A percentile compares a stretch with the other conserved stretches of the same genome.
phyloP scores from a whole-genome alignment of 371 early-diverging fungal genomes.

The Basidiobolus meristosporus region DNA sequence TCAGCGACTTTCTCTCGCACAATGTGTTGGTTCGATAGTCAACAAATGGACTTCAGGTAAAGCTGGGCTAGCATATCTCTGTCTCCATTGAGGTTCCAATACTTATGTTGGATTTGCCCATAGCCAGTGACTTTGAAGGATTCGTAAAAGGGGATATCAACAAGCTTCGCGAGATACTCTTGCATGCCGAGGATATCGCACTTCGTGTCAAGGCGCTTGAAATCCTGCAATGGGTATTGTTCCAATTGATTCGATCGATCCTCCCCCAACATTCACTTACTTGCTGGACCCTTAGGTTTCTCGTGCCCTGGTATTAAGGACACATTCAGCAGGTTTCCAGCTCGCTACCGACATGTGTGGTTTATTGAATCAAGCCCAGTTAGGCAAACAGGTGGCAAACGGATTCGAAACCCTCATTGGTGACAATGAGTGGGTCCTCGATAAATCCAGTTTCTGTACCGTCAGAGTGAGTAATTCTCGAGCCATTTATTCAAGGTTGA shows the following conservation, averaged over 20 bases:
- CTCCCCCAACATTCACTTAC: background rate
- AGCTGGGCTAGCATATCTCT: too few species aligned
- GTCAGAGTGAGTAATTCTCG: slow-evolving; percentile 18
- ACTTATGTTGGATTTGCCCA: too few species aligned
- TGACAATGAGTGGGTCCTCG: slow-evolving; percentile 34
- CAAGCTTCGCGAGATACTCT: too few species aligned
- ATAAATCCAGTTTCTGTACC: slow-evolving; percentile 44
- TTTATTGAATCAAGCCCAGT: slow-evolving; percentile 16
- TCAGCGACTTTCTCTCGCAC: background rate
- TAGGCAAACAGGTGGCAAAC: slow-evolving; percentile 31
- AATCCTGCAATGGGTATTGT: background rate
- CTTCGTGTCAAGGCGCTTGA: too few species aligned
- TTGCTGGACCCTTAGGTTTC: slow-evolving; percentile 18
- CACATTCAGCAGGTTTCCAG: slow-evolving; percentile 26
- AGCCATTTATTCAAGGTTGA: too few species aligned
- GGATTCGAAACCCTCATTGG: slow-evolving; percentile 48
- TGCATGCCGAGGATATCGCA: too few species aligned
- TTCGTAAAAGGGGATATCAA: too few species aligned
- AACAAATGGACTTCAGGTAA: too few species aligned
- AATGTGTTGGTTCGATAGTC: too few species aligned
- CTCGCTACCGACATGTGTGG: slow-evolving; percentile 32
- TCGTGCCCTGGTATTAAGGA: slow-evolving; percentile 33
- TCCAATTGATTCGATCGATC: background rate
- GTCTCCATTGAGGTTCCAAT: too few species aligned
- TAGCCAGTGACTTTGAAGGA: too few species aligned